These are phyloP conservation scores for Limonium bicolor DNA, from an alignment of 148 eudicot genomes.

Conservation along the genomic window DNA sequence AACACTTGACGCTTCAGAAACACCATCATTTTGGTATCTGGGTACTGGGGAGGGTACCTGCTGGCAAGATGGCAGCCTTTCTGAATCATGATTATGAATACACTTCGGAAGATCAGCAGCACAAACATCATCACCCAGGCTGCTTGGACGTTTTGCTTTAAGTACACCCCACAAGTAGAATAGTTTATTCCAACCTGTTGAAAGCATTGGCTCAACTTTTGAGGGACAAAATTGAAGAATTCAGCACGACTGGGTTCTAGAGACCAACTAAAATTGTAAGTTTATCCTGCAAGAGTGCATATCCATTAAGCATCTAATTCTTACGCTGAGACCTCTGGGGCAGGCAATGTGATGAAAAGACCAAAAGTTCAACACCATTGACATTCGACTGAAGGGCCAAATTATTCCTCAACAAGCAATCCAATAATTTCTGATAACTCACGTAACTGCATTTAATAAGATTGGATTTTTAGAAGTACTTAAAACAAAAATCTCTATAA, in stretches of 20 bases:
- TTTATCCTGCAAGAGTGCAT: not conserved
- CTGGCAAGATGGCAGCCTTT: slow-evolving; percentile 2
- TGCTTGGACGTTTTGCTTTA: slow-evolving; percentile 13
- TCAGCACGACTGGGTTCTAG: not conserved
- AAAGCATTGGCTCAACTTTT: slow-evolving; percentile 1
- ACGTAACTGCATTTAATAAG: slow-evolving; percentile 19
- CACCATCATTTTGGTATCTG: too few species aligned
- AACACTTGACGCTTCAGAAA: slow-evolving; percentile 1
- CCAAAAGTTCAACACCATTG: slow-evolving; percentile 24
- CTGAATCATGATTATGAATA: slow-evolving; percentile 2
- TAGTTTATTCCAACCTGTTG: slow-evolving; percentile 37
- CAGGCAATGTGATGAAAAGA: slow-evolving; percentile 32
- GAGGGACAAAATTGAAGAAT: not conserved
- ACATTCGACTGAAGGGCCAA: slow-evolving; percentile 25
- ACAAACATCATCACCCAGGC: not conserved
- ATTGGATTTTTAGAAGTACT: too few species aligned
- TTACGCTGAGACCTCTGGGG: slow-evolving; percentile 31
- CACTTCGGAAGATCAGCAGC: not conserved
- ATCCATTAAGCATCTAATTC: too few species aligned
- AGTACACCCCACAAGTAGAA: slow-evolving; percentile 37
- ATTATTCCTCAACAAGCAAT: slow-evolving; percentile 24
- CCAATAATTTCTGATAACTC: slow-evolving; percentile 20
- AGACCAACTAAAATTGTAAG: not conserved
- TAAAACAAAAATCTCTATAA: too few species aligned
- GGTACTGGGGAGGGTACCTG: not conserved